These are phyloP conservation scores for Phytopythium delawarense DNA, from an alignment of 352 stramenopile species.

Conservation along the genomic window DNA sequence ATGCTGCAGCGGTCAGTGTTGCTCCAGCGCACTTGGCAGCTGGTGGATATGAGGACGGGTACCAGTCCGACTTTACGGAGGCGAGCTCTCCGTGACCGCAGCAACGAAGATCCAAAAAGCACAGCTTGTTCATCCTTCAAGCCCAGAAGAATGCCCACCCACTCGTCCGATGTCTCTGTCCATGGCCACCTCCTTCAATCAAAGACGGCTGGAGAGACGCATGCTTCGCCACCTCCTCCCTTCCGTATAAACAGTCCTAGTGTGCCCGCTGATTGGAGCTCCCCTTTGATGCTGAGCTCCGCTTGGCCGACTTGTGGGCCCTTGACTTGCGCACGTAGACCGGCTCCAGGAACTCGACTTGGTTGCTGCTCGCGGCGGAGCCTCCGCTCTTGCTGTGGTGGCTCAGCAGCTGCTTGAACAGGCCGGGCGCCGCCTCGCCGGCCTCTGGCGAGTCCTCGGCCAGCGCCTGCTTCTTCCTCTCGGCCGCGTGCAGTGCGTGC, in stretches of 20 bases:
- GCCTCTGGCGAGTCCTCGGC: slow-evolving; percentile 12
- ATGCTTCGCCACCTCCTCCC: not conserved
- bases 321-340: slow-evolving; percentile 37
- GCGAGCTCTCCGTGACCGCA: not conserved
- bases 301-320: slow-evolving; percentile 12
- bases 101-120: not conserved
- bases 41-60: slow-evolving; percentile 7
- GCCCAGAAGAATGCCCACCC: not conserved
- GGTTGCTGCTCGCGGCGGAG: slow-evolving; percentile 17
- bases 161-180: not conserved
- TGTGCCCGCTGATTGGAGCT: slow-evolving; percentile 13
- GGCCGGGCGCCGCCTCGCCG: not conserved
- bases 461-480: slow-evolving; percentile 21
- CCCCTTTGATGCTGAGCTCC: slow-evolving; percentile 2
- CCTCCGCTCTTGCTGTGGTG: slow-evolving; percentile 15
- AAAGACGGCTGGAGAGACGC: not conserved
- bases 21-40: not conserved
- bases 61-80: slow-evolving; percentile 26
- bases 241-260: slow-evolving; percentile 7
- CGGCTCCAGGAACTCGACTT: slow-evolving; percentile 54
- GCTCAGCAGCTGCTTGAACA: slow-evolving; percentile 33
- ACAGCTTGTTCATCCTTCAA: not conserved
- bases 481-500: slow-evolving; percentile 15
- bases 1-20: not conserved
- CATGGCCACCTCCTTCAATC: not conserved